Base-by-base conservation (phyloP, 2,329 filamentous ascomycete genomes). In the Diaporthe aspalathi region DNA sequence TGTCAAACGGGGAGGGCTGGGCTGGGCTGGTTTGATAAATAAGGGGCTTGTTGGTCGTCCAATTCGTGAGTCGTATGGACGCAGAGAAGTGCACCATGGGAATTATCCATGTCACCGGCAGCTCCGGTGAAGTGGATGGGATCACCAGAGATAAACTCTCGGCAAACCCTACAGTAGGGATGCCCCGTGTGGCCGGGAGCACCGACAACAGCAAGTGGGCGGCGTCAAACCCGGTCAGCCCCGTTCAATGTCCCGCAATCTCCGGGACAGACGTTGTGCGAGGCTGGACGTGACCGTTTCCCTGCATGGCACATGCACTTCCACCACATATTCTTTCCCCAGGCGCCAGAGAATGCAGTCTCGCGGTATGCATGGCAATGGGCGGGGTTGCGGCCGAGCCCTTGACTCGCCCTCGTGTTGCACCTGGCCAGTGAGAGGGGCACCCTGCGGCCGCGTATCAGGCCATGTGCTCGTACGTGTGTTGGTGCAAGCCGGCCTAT, bases 121-220 rank as follows among this genome's bases (percentile, higher is more conserved):
- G 60, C 60, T 49, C 60, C 60, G 60, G 60, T 49, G 12, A 38
- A 27, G 60, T 65, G 60, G 45, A 65, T 65, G 45, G 60, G 60
- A 50, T 65, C 60, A 65, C 60, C 60, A 65, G 60, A 49, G 60
- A 65, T 50, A 65, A 65, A 50, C 60, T 65, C 60, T 65, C 60
- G 60, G 60, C 29, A 65, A 50, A 65, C 60, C 60, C 60, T 65
- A 60, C 56, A 29, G 56, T 60, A 65, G 60, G 60, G 60, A 50
- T 65, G 17, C 60, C 60, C 60, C 60, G 45, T 65, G 29, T 50
- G 60, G 45, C 43, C 60, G 60, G 60, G 45, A 65, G 60, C 50
- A 50, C 60, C 60, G 60, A 65, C 20, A 49, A 50, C 29, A 50
- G 60, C 29, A 50, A 65, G 60, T 65, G 60, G 60, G 60, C 60